A percentile compares a stretch with the other conserved stretches of the same genome.
Conservation (phyloP, 2,329 filamentous ascomycete species). For the Hortaea werneckii region DNA sequence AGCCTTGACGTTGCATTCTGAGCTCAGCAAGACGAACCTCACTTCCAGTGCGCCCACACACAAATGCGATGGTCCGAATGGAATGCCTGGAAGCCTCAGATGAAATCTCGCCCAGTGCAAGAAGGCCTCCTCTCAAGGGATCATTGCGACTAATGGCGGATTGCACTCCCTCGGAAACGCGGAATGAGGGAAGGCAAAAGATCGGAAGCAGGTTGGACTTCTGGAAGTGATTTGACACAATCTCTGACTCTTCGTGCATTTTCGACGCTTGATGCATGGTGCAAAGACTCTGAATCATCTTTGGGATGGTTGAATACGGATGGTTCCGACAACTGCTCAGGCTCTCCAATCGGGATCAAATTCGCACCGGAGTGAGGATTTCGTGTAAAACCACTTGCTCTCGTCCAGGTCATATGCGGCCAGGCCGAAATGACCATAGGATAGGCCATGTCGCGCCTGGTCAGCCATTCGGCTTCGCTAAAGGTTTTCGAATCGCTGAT, state of each 20-base stretch:
- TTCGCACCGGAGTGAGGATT: background rate
- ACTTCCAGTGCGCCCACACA: slow-evolving; percentile 47
- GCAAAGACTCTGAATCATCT: too few species aligned
- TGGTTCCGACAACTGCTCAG: too few species aligned
- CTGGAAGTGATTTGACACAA: slow-evolving; percentile 9
- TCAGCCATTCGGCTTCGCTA: slow-evolving; percentile 49
- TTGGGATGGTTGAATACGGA: too few species aligned
- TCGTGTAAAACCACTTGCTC: slow-evolving; percentile 33
- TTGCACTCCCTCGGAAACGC: slow-evolving; percentile 23
- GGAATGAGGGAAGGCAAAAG: slow-evolving; percentile 5
- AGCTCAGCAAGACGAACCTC: slow-evolving; percentile 47
- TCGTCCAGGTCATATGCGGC: slow-evolving; percentile 39
- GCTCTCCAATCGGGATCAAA: too few species aligned
- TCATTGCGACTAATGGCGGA: slow-evolving; percentile 28
- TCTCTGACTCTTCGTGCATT: too few species aligned
- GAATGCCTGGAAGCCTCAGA: slow-evolving; percentile 23
- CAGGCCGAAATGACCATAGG: slow-evolving; percentile 45
- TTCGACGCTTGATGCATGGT: too few species aligned
- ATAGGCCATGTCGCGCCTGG: slow-evolving; percentile 36
- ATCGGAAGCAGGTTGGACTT: slow-evolving; percentile 14
- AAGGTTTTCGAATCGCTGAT: slow-evolving; percentile 3
- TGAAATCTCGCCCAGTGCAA: slow-evolving; percentile 49
- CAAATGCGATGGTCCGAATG: slow-evolving; percentile 25
- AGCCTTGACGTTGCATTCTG: slow-evolving; percentile 44
- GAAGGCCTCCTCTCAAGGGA: slow-evolving; percentile 32